These are phyloP conservation scores for Reticulascus tulasneorum DNA, from an alignment of 2,329 filamentous ascomycete genomes.

Conservation along the genomic window DNA sequence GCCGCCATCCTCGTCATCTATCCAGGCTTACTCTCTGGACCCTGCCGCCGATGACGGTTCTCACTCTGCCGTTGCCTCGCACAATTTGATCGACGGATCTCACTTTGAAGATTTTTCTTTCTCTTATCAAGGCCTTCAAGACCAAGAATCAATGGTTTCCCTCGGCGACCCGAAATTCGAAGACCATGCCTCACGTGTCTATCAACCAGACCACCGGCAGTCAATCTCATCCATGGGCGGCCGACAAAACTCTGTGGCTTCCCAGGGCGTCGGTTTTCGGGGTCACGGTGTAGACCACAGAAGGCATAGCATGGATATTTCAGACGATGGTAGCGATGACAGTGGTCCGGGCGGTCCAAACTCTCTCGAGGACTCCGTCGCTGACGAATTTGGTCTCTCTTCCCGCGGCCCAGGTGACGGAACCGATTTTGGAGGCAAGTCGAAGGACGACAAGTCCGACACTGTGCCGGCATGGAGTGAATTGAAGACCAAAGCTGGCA, in stretches of 20 bases:
- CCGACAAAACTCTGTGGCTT: constrained; percentile 30
- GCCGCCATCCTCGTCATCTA: constrained; percentile 11
- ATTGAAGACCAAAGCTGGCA: constrained; percentile 86
- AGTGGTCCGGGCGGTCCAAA: constrained; percentile 40
- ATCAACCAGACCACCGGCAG: constrained; percentile 22
- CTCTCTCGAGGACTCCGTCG: constrained; percentile 48
- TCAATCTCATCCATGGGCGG: constrained; percentile 33
- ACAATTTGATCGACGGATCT: constrained; percentile 39
- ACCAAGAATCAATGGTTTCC: constrained; percentile 35
- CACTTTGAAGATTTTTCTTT: constrained; percentile 54
- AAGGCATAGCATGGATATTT: constrained; percentile 30
- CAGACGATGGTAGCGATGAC: constrained; percentile 42
- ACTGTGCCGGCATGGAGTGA: constrained; percentile 71
- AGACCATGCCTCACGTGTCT: constrained; percentile 27
- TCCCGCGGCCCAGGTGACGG: constrained; percentile 44
- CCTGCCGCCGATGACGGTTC: constrained; percentile 26
- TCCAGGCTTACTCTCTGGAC: constrained; percentile 13
- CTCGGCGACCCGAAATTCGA: constrained; percentile 28
- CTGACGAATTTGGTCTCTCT: constrained; percentile 56
- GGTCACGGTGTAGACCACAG: constrained; percentile 19
- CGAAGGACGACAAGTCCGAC: constrained; percentile 56
- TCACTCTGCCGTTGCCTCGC: constrained; percentile 29
- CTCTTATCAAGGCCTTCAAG: constrained; percentile 40
- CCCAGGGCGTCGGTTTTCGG: constrained; percentile 25
- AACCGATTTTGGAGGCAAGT: constrained; percentile 48